Conservation (phyloP, 2,329 filamentous ascomycete species). For the Epichloe festucae region DNA sequence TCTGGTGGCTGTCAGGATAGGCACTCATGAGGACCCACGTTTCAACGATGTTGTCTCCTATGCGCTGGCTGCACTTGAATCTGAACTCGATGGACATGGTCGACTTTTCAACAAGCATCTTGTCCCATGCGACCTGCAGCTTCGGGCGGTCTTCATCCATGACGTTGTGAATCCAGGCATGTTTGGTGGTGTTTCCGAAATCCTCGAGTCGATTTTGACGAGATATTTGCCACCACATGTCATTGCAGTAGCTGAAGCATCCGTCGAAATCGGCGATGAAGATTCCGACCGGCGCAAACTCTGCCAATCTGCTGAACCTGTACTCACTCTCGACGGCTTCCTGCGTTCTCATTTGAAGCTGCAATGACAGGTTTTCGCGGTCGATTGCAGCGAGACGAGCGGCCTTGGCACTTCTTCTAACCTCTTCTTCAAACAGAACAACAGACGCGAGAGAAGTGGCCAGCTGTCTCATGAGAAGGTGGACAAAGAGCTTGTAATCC, state of each 20-base stretch:
- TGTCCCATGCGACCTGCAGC: slow-evolving; percentile 47
- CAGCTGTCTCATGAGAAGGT: slow-evolving; percentile 39
- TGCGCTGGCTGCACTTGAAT: slow-evolving; percentile 54
- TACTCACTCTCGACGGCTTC: slow-evolving; percentile 6
- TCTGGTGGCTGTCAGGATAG: slow-evolving; percentile 54
- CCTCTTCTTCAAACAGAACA: slow-evolving; percentile 58
- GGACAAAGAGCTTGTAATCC: slow-evolving; percentile 57
- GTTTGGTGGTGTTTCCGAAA: slow-evolving; percentile 31
- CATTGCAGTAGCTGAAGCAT: slow-evolving; percentile 46
- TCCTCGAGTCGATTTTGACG: slow-evolving; percentile 45
- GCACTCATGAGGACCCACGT: slow-evolving; percentile 69
- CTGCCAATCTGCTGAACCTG: slow-evolving; percentile 67
- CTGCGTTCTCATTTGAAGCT: slow-evolving; percentile 5
- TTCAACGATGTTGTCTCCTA: slow-evolving; percentile 46
- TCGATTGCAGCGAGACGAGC: slow-evolving; percentile 7
- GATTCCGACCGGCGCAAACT: slow-evolving; percentile 71
- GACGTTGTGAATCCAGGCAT: slow-evolving; percentile 58
- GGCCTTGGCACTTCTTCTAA: slow-evolving; percentile 36
- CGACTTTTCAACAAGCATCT: slow-evolving; percentile 39
- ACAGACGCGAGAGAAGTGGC: slow-evolving; percentile 58
- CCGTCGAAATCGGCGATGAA: slow-evolving; percentile 64
- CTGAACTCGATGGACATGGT: slow-evolving; percentile 60
- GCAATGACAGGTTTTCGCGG: slow-evolving; percentile 4
- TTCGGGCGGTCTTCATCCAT: slow-evolving; percentile 49
- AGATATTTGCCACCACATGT: slow-evolving; percentile 62